Evolutionary conservation across 2,329 filamentous ascomycete species (phyloP), one percentile per base, ranked within the genome.

Genomic region (Periconia sp.): DNA sequence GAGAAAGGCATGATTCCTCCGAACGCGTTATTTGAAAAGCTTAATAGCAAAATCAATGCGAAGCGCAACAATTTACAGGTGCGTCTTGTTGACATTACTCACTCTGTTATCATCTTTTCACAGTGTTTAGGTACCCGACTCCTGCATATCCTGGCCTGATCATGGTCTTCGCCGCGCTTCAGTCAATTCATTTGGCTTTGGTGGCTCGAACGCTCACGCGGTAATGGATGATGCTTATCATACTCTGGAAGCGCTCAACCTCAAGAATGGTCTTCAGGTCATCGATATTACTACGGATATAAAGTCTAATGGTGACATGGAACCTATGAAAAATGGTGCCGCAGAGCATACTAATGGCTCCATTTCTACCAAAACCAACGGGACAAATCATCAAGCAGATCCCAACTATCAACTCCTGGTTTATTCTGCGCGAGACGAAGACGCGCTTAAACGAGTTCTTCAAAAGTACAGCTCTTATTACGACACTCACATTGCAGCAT

Each of bases 1-100:
- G 80, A 17, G 80, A 62, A 65, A 23, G 64, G 66, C 1, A 46
- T 57, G 19, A 62, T 70, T 2, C 59, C 70, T 5, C 70, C 52
- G 61, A 70, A 73, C 33, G 57, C 68, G n/a, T 64, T 68, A 13
- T 58, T 74, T n/a, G 54, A 65, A 10, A 71, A 60, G 37, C 59
- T 72, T 14, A 76, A 71, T 27, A 8, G 5, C 5, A 27, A 27
- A 27, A 27, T 27, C 23, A 27, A 27, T 27, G 23, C 23, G 8
- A 27, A 27, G 23, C 23, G 23, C 23, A 27, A 27, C 23, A 27
- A 27, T 8, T 27, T 27, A 27, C 23, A 27, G 8, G 23, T 27
- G 8, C 8, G 23, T 8, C 23, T 27, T 27, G 23, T 27, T 27
- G 23, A 27, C 23, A 27, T 27, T 8, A 8, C 23, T 27, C 23